These are phyloP conservation scores for Chaetomium fimeti DNA, from an alignment of 495 filamentous ascomycete genomes.

Conservation along the genomic window DNA sequence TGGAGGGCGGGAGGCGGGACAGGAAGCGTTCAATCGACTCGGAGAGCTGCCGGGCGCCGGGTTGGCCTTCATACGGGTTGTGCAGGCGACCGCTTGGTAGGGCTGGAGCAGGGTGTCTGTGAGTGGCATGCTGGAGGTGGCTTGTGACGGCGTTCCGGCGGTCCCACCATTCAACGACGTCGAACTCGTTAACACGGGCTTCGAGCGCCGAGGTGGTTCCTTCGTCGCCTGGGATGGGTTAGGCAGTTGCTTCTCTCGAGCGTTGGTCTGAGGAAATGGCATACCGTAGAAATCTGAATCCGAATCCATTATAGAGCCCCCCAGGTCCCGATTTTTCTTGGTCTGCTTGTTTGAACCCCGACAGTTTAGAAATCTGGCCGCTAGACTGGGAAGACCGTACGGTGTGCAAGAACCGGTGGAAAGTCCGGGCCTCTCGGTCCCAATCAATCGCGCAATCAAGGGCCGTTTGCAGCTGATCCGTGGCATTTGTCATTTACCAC, in stretches of 20 bases:
- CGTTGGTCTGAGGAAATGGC: neutral
- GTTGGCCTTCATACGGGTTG: conserved; percentile 47
- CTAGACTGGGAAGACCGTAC: no score
- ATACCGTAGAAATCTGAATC: conserved; percentile 74
- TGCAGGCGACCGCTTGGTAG: conserved; percentile 23
- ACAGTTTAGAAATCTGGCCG: no score
- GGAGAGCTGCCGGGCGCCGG: conserved; percentile 49
- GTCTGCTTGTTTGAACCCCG: no score
- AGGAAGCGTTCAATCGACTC: conserved; percentile 66
- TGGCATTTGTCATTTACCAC: neutral
- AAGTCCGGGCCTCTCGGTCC: neutral
- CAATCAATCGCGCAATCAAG: neutral
- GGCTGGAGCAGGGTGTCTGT: conserved; percentile 14
- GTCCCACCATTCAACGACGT: conserved; percentile 40
- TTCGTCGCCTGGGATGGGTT: conserved; percentile 51
- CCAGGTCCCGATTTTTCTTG: no score
- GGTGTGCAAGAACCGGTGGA: no score
- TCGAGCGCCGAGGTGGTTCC: conserved; percentile 41
- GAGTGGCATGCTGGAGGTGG: conserved; percentile 5
- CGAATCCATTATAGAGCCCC: conserved; percentile 44
- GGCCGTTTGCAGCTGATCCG: neutral
- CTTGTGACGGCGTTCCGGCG: conserved; percentile 5
- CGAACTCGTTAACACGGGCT: conserved; percentile 41
- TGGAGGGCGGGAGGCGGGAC: conserved; percentile 62
- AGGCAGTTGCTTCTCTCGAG: conserved; percentile 18